Conservation (phyloP, 768 basidiomycete species). For the Suillus discolor region DNA sequence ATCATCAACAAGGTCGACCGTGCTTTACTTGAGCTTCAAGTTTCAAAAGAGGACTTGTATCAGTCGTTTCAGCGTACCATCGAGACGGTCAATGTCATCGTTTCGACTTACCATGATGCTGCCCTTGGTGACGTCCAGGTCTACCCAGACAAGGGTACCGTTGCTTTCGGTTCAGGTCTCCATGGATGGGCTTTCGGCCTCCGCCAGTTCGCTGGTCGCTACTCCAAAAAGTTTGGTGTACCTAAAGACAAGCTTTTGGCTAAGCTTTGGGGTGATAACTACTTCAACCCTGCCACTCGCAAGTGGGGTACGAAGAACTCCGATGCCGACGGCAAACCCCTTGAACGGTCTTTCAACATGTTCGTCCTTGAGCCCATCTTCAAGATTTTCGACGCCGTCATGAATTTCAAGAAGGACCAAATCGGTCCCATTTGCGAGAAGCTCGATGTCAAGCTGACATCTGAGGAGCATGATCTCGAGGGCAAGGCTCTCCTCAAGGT, state of each 20-base stretch:
- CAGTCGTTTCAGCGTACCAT: slow-evolving; percentile 98
- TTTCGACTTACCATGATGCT: slow-evolving; percentile 94
- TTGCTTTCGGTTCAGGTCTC: slow-evolving; percentile 98
- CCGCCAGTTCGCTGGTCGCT: slow-evolving; percentile 92
- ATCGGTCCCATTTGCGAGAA: slow-evolving; percentile 88
- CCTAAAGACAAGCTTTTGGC: slow-evolving; percentile 98
- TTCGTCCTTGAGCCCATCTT: slow-evolving; percentile 99
- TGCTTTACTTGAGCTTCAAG: slow-evolving; percentile 97
- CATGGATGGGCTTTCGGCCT: slow-evolving; percentile 99
- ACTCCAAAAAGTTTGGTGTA: slow-evolving; percentile 98
- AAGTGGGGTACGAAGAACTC: slow-evolving; percentile 89
- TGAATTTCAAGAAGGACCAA: slow-evolving; percentile 98
- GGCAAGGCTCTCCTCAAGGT: slow-evolving; percentile 96
- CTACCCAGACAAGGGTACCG: slow-evolving; percentile 97
- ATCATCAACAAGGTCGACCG: slow-evolving; percentile 99
- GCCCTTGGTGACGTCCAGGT: slow-evolving; percentile 98
- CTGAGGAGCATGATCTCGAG: slow-evolving; percentile 91
- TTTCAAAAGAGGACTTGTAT: slow-evolving; percentile 94
- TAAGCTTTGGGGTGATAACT: slow-evolving; percentile 99
- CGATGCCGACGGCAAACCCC: slow-evolving; percentile 82
- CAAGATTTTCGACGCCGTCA: slow-evolving; percentile 96
- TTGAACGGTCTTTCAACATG: slow-evolving; percentile 97
- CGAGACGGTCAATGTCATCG: slow-evolving; percentile 97
- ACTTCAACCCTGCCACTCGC: slow-evolving; percentile 94
- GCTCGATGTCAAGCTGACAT: slow-evolving; percentile 88